Conservation (phyloP, 2,329 filamentous ascomycete species). For the Apiospora arundinis region DNA sequence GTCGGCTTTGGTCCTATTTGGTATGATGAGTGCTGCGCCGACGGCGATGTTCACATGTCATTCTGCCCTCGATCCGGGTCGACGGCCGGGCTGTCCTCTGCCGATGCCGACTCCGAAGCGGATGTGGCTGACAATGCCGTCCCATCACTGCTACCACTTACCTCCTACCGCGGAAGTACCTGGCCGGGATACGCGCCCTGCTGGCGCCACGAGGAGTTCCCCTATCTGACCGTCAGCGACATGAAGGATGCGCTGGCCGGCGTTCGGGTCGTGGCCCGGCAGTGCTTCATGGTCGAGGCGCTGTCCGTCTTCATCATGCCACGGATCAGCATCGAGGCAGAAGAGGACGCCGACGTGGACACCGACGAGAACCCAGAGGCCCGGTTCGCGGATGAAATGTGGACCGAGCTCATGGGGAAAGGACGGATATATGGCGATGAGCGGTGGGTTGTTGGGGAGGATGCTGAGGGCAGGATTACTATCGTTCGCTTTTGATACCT, state of each 20-base stretch:
- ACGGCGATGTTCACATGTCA: slow-evolving; percentile 48
- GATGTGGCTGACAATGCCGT: slow-evolving; percentile 22
- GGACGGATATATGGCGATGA: slow-evolving; percentile 65
- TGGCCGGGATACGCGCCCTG: slow-evolving; percentile 50
- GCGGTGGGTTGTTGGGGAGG: slow-evolving; percentile 67
- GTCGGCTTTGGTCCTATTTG: slow-evolving; percentile 55
- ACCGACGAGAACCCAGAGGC: slow-evolving; percentile 40
- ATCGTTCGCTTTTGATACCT: slow-evolving; percentile 56
- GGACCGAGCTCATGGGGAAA: slow-evolving; percentile 55
- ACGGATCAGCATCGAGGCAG: slow-evolving; percentile 42
- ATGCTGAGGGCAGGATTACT: slow-evolving; percentile 55
- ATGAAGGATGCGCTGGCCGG: slow-evolving; percentile 52
- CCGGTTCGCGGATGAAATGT: slow-evolving; percentile 51
- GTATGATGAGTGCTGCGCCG: slow-evolving; percentile 53
- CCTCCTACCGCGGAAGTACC: slow-evolving; percentile 24
- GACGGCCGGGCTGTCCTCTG: slow-evolving; percentile 33
- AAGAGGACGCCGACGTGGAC: slow-evolving; percentile 27
- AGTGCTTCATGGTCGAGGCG: slow-evolving; percentile 55
- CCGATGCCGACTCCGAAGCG: neutral
- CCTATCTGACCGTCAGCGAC: slow-evolving; percentile 55
- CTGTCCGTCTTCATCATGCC: slow-evolving; percentile 52
- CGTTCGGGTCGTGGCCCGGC: slow-evolving; percentile 51
- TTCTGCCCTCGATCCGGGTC: slow-evolving; percentile 53
- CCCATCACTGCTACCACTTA: neutral
- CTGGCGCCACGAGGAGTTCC: slow-evolving; percentile 62